Percentiles rank a stretch among this genome's conserved stretches.
Conservation (phyloP, 495 filamentous ascomycete genomes). For the Penicillium subrubescens region DNA sequence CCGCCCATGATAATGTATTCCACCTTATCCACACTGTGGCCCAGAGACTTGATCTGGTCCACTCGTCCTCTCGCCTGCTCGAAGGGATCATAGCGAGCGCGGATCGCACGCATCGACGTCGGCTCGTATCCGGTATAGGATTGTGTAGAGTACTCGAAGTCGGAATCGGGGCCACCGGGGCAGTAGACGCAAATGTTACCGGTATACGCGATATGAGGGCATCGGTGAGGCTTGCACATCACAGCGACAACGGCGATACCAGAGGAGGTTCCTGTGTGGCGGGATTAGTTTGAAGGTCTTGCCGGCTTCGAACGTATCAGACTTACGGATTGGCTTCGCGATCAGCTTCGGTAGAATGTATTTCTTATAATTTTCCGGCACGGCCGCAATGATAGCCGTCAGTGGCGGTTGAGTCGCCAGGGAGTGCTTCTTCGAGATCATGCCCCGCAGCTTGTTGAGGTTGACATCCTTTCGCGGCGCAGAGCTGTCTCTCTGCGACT, state of each 20-base stretch:
- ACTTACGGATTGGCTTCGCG: conserved; percentile 89
- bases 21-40: conserved; percentile 97
- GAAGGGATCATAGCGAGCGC: conserved; percentile 95
- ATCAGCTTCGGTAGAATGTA: conserved; percentile 95
- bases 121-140: conserved; percentile 98
- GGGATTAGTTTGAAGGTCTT: conserved; percentile 17
- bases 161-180: conserved; percentile 93
- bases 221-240: conserved; percentile 99
- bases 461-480: conserved; percentile 84
- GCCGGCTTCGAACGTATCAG: not conserved
- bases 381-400: conserved; percentile 94
- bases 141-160: conserved; percentile 98
- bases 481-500: conserved; percentile 69
- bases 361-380: conserved; percentile 99
- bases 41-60: conserved; percentile 91
- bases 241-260: conserved; percentile 99
- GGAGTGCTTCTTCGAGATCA: conserved; percentile 88
- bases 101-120: conserved; percentile 96
- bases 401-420: conserved; percentile 83
- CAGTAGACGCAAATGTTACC: conserved; percentile 99
- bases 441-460: conserved; percentile 83
- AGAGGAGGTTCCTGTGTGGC: conserved; percentile 73
- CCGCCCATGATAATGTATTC: conserved; percentile 99
- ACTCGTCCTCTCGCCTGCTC: conserved; percentile 96
- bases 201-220: conserved; percentile 95